Conservation (phyloP, 371 early-diverging fungal species). For the Umbelopsis sp. region DNA sequence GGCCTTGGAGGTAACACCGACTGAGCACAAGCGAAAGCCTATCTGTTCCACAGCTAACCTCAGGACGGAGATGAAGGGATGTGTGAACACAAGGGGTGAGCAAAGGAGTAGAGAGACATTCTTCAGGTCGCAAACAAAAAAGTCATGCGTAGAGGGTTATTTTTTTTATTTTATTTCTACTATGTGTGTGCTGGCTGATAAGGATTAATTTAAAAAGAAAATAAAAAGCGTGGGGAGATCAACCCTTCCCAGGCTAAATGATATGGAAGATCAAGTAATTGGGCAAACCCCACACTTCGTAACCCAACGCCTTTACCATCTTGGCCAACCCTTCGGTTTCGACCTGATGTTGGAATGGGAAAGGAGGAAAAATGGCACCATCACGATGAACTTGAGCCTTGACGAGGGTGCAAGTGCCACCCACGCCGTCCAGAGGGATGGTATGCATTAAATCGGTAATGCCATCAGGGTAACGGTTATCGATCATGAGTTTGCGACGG, state of each 20-base stretch:
- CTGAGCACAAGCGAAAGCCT: too few species aligned
- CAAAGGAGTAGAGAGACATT: too few species aligned
- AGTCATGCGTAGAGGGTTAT: too few species aligned
- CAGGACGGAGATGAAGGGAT: too few species aligned
- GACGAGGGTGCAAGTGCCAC: slow-evolving; percentile 68
- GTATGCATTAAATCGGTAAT: slow-evolving; percentile 28
- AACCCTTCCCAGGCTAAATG: slow-evolving; percentile 21
- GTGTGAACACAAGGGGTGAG: too few species aligned
- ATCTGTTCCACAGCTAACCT: too few species aligned
- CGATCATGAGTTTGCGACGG: slow-evolving; percentile 49
- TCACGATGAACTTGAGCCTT: slow-evolving; percentile 68
- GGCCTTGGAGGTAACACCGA: too few species aligned
- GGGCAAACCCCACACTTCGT: slow-evolving; percentile 53
- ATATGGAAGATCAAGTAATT: slow-evolving; percentile 50
- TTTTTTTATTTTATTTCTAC: too few species aligned
- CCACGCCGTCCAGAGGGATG: slow-evolving; percentile 61
- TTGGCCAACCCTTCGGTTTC: slow-evolving; percentile 83
- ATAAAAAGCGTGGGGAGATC: too few species aligned
- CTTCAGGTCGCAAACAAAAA: too few species aligned
- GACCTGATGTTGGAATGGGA: slow-evolving; percentile 66
- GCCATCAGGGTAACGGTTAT: slow-evolving; percentile 41
- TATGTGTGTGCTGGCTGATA: too few species aligned
- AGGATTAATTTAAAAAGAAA: too few species aligned
- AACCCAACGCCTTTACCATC: slow-evolving; percentile 66
- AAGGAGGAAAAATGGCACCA: slow-evolving; percentile 69